A percentile compares a stretch with the other conserved stretches of the same genome.
Evolutionary conservation across 2,329 filamentous ascomycete genomes (phyloP).

Genomic region (Aureobasidium zeae): DNA sequence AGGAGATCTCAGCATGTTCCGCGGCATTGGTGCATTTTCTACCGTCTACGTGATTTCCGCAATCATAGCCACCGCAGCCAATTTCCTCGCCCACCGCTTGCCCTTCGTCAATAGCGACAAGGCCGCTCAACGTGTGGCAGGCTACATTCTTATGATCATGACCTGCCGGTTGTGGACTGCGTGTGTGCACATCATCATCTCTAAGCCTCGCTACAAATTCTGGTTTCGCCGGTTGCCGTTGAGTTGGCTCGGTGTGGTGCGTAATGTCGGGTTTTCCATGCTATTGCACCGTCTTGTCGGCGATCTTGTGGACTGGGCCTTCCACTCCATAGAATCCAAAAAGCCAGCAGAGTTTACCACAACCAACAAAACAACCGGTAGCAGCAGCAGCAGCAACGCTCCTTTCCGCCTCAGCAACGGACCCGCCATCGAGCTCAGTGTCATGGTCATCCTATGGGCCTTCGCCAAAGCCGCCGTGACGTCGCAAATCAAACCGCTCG

Average conservation of each 20-base stretch:
- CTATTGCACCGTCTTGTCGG: not conserved
- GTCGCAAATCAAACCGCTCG: constrained; percentile 3
- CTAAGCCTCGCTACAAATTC: constrained; percentile 14
- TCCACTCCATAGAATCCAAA: not conserved
- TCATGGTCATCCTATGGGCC: not conserved
- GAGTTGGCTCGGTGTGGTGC: constrained; percentile 11
- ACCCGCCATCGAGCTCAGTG: not conserved
- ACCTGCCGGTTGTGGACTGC: not conserved
- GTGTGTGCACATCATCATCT: constrained; percentile 15
- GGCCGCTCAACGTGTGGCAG: not conserved
- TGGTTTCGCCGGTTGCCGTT: constrained; percentile 18
- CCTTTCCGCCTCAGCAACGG: not conserved
- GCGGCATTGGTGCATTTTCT: constrained; percentile 2
- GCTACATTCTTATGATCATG: not conserved
- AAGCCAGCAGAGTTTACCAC: no score
- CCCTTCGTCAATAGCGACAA: not conserved
- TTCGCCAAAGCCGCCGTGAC: not conserved
- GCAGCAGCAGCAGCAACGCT: not conserved
- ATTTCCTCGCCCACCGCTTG: not conserved
- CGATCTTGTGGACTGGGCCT: not conserved
- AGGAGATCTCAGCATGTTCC: constrained; percentile 12
- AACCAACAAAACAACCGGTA: not conserved
- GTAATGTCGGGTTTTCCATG: not conserved
- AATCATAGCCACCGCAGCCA: not conserved
- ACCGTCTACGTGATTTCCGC: not conserved